Percentiles rank a stretch among this genome's conserved stretches.
Conservation (phyloP, 306 rosid species). For the Adenanthera pavonina region DNA sequence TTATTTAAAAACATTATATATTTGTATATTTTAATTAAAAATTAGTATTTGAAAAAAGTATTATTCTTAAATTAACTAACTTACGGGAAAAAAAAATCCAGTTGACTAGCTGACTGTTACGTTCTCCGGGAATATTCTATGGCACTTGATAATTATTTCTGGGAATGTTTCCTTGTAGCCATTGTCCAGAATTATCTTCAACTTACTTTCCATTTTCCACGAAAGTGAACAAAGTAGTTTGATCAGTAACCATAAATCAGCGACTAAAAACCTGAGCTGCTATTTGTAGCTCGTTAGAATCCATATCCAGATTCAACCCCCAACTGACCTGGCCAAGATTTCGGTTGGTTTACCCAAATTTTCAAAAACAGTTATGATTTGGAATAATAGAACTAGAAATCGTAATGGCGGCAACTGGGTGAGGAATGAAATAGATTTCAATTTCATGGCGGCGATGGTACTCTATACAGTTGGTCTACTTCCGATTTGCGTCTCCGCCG, state of each 20-base stretch:
- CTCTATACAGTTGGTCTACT: conserved; percentile 23
- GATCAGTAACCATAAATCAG: not conserved
- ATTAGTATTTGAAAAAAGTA: too few species aligned
- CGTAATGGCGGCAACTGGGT: conserved; percentile 23
- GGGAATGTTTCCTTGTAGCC: too few species aligned
- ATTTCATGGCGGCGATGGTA: conserved; percentile 15
- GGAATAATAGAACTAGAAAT: conserved; percentile 19
- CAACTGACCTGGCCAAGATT: conserved; percentile 28
- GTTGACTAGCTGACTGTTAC: too few species aligned
- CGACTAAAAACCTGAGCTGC: not conserved
- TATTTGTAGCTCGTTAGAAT: not conserved
- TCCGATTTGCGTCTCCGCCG: conserved; percentile 46
- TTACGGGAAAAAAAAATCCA: too few species aligned
- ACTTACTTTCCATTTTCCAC: not conserved
- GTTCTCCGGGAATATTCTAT: too few species aligned
- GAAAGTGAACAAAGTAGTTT: not conserved
- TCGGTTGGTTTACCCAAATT: conserved; percentile 16
- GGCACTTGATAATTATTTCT: too few species aligned
- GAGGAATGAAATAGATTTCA: conserved; percentile 32
- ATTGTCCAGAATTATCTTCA: too few species aligned
- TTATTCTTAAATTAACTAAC: too few species aligned
- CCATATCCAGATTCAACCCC: not conserved
- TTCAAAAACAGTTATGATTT: conserved; percentile 34
- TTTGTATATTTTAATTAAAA: too few species aligned
- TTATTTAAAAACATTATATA: too few species aligned